Evolutionary conservation across 1,139 yeast genomes (phyloP).

Genomic region (Blastobotrys apis): DNA sequence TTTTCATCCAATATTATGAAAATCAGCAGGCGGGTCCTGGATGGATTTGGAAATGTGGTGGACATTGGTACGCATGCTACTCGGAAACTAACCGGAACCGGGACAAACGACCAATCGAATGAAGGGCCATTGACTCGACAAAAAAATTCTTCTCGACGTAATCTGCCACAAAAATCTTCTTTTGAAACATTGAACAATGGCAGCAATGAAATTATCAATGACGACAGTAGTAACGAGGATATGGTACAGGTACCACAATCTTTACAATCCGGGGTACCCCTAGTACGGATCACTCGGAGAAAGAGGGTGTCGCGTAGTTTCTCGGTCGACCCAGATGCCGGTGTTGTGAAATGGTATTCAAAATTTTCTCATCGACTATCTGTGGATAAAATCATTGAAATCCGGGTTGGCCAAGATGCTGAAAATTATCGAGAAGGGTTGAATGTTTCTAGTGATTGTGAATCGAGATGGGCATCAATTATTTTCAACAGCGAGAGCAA

Average conservation of each 20-base stretch:
- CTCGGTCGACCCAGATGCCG: slow-evolving; percentile 42
- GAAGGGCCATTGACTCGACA: slow-evolving; percentile 11
- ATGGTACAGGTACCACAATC: not conserved
- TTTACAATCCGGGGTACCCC: slow-evolving; percentile 37
- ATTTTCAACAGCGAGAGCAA: slow-evolving; percentile 52
- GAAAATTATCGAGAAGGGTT: slow-evolving; percentile 79
- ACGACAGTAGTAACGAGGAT: not conserved
- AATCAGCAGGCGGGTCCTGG: slow-evolving; percentile 13
- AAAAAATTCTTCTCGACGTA: not conserved
- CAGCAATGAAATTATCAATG: not conserved
- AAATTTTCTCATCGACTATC: slow-evolving; percentile 47
- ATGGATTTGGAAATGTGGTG: slow-evolving; percentile 15
- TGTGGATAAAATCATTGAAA: slow-evolving; percentile 69
- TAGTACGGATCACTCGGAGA: slow-evolving; percentile 64
- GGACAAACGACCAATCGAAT: not conserved
- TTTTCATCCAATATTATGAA: not conserved
- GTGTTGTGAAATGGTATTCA: slow-evolving; percentile 50
- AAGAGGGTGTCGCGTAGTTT: slow-evolving; percentile 56
- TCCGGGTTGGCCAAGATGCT: slow-evolving; percentile 67
- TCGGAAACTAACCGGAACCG: not conserved
- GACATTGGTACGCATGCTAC: slow-evolving; percentile 10
- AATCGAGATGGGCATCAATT: slow-evolving; percentile 73
- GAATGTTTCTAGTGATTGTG: slow-evolving; percentile 62
- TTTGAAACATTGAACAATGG: not conserved
- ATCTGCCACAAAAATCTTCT: not conserved